Base-by-base conservation (phyloP, 2,329 filamentous ascomycete species). In the Aspergillus luchuensis region DNA sequence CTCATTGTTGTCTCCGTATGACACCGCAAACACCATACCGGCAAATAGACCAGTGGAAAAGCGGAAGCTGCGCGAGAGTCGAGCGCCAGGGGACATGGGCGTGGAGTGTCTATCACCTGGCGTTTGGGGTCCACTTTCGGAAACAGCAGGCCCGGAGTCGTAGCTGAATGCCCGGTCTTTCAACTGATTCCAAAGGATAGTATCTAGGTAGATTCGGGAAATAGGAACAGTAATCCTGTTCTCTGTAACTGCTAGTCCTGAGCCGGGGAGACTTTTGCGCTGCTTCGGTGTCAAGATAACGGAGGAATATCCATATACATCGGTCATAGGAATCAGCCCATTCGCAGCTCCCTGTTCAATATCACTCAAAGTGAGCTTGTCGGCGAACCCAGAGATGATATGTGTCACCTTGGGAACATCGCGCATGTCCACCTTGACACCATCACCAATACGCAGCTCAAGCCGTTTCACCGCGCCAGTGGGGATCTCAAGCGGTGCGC, bases 1-100 rank as follows among this genome's bases (percentile, higher is more conserved):
- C 8, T 78, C 78, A 15, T 81, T 82, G 56, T 86, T 82, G 1
- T 84, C 81, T 2, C 81, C 79, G 63, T 92, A 91, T 0, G 92
- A 94, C 10, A 97, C 84, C 0, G 92, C 92, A 75, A 98, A 97
- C 0, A 87, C 87, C 92, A 97, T 97, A 45, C 88, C 87, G 1
- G 84, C 78, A 69, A 98, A 97, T 0, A 96, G 64, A 2, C 80
- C 79, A 17, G 67, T 70, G 3, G 49, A 66, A 62, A 63, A 64
- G 21, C 71, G 67, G 51, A 72, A 60, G 56, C 66, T 73, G 61
- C 82, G 79, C 6, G 81, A 80, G 23, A 80, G 73, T 17, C 82
- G 79, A 3, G 83, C 83, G 23, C 74, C 75, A 1, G 85, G 83
- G 1, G 84, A 83, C 38, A 73, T 73, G 57, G 77, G 72, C 13